Percentiles rank a stretch among this genome's conserved stretches.
Evolutionary conservation across 768 basidiomycete genomes (phyloP).

Genomic region (Leucosporidium yakuticum): DNA sequence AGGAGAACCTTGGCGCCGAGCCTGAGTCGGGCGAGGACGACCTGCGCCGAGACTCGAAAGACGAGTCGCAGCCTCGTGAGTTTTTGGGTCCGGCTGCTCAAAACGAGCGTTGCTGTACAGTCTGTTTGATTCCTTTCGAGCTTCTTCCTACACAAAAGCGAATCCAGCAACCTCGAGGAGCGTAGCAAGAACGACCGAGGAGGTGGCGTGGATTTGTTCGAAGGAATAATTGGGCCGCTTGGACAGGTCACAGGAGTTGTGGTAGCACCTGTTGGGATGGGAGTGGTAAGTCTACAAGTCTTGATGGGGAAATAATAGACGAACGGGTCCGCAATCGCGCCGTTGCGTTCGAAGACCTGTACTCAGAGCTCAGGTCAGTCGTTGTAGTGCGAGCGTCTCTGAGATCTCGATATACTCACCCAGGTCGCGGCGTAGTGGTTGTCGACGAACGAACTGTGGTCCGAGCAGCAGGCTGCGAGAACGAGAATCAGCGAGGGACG

Average conservation of each 20-base stretch:
- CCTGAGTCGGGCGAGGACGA: too few species aligned
- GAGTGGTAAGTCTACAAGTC: not conserved
- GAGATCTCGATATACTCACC: too few species aligned
- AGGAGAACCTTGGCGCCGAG: too few species aligned
- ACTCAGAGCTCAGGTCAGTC: not conserved
- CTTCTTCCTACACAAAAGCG: slow-evolving; percentile 1
- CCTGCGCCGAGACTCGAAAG: too few species aligned
- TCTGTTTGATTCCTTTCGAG: too few species aligned
- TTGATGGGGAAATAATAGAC: too few species aligned
- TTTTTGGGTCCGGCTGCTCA: too few species aligned
- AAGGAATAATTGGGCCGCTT: slow-evolving; percentile 24
- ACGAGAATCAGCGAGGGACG: not conserved
- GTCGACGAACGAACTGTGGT: slow-evolving; percentile 35
- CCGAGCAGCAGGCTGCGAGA: slow-evolving; percentile 39
- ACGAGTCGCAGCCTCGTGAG: too few species aligned
- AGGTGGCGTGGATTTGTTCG: slow-evolving; percentile 37
- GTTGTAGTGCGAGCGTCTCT: too few species aligned
- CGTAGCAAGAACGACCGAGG: slow-evolving; percentile 37
- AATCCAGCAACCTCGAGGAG: slow-evolving; percentile 31
- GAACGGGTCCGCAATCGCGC: slow-evolving; percentile 33
- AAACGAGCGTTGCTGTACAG: too few species aligned
- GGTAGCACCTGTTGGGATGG: slow-evolving; percentile 16
- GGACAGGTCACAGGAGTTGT: slow-evolving; percentile 38
- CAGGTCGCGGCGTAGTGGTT: slow-evolving; percentile 28
- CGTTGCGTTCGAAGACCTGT: slow-evolving; percentile 38